These are phyloP conservation scores for Takashimella koratensis DNA, from an alignment of 1,284 basidiomycete species.

Conservation along the genomic window DNA sequence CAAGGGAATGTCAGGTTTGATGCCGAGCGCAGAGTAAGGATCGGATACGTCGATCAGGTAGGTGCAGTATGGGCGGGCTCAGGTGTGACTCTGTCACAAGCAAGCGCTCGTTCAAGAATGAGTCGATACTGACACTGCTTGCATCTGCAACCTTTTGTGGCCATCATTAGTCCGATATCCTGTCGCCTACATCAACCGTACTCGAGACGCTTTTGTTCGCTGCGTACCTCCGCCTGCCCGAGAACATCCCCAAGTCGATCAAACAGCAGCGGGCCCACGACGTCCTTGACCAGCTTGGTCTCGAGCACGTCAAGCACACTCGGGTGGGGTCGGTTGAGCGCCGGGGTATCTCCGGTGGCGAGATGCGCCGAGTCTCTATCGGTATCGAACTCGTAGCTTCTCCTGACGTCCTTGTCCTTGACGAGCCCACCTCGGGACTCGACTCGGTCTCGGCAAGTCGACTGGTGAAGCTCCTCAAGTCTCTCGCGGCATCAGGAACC, in stretches of 20 bases:
- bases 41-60: constrained; percentile 77
- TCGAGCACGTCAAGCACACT: constrained; percentile 64
- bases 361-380: constrained; percentile 67
- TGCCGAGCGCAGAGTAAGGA: constrained; percentile 36
- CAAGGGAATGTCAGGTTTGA: constrained; percentile 55
- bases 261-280: constrained; percentile 65
- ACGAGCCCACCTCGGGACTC: constrained; percentile 66
- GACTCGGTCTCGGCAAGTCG: constrained; percentile 82
- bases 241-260: constrained; percentile 63
- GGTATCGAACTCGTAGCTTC: constrained; percentile 62
- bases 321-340: constrained; percentile 66
- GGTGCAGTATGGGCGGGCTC: too few species aligned
- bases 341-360: constrained; percentile 65
- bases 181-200: constrained; percentile 74
- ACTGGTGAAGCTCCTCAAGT: constrained; percentile 68
- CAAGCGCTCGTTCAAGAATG: too few species aligned
- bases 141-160: too few species aligned
- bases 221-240: constrained; percentile 75
- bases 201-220: constrained; percentile 79
- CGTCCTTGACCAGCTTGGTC: constrained; percentile 70
- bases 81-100: too few species aligned
- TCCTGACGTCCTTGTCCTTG: constrained; percentile 61
- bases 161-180: constrained; percentile 65
- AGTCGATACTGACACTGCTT: too few species aligned
- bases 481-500: constrained; percentile 66